Percentiles rank a stretch among this genome's conserved stretches.
phyloP scores from a whole-genome alignment of 805 yeast genomes.

The Monosporozyma solicola region DNA sequence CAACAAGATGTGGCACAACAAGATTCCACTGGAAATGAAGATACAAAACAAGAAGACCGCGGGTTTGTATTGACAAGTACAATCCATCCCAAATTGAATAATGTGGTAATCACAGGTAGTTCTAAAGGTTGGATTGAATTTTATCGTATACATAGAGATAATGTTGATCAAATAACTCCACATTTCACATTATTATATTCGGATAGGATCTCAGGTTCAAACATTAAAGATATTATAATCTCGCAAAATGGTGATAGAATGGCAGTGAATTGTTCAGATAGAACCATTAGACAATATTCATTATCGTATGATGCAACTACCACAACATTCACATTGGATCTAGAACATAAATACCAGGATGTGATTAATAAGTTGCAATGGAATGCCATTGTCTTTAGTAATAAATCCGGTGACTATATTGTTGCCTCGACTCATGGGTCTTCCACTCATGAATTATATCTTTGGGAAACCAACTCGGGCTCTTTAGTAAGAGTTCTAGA shows the following conservation, averaged over 20 bases:
- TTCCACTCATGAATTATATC: slow-evolving; percentile 71
- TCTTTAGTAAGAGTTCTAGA: slow-evolving; percentile 82
- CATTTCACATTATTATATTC: slow-evolving; percentile 33
- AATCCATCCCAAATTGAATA: slow-evolving; percentile 29
- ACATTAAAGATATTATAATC: slow-evolving; percentile 58
- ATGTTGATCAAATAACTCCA: background rate
- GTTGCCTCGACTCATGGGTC: slow-evolving; percentile 84
- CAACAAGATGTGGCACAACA: background rate
- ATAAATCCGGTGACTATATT: slow-evolving; percentile 69
- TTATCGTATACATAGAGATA: slow-evolving; percentile 13
- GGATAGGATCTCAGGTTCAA: slow-evolving; percentile 55
- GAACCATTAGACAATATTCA: slow-evolving; percentile 54
- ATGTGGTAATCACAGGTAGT: slow-evolving; percentile 62
- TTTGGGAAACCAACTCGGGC: slow-evolving; percentile 89
- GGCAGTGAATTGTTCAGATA: slow-evolving; percentile 69
- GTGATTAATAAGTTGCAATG: slow-evolving; percentile 82
- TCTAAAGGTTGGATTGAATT: slow-evolving; percentile 70
- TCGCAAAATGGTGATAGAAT: slow-evolving; percentile 52
- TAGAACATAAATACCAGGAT: slow-evolving; percentile 81
- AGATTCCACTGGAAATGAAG: slow-evolving; percentile 23
- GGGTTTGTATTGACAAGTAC: slow-evolving; percentile 24
- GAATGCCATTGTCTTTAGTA: slow-evolving; percentile 71
- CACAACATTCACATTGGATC: slow-evolving; percentile 41
- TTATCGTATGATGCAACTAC: slow-evolving; percentile 4
- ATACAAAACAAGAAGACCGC: slow-evolving; percentile 9